Evolutionary conservation across 2,329 filamentous ascomycete genomes (phyloP).

Genomic region (Magnaporthiopsis rhizophila): DNA sequence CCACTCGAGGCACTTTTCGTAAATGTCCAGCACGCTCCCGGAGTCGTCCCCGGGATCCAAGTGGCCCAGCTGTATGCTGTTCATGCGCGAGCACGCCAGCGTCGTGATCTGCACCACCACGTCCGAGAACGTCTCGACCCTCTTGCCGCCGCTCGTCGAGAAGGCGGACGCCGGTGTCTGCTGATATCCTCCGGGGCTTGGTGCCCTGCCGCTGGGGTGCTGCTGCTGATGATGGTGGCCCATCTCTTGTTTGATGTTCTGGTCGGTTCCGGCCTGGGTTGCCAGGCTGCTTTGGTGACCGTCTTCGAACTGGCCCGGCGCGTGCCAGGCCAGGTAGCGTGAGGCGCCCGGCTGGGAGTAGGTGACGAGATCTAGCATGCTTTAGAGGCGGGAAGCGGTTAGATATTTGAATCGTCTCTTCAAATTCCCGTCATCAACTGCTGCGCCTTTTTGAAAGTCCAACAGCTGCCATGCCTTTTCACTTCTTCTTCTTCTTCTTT

Average conservation of each 20-base stretch:
- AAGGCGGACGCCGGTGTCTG: no score
- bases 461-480: neutral
- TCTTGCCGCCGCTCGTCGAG: neutral
- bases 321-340: neutral
- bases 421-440: no score
- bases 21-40: constrained; percentile 1
- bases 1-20: constrained; percentile 8
- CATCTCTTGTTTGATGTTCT: neutral
- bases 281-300: neutral
- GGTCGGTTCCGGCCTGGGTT: neutral
- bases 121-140: constrained; percentile 3
- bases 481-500: neutral
- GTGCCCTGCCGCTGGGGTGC: neutral
- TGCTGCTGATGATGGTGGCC: neutral
- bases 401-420: neutral
- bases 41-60: neutral
- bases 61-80: neutral
- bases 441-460: neutral
- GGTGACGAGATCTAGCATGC: constrained; percentile 1
- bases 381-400: neutral
- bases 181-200: neutral
- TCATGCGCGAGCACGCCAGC: constrained; percentile 3
- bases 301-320: neutral
- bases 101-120: neutral
- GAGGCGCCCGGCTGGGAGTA: neutral